Conservation (phyloP, 352 stramenopile species). For the Elongisporangium anandrum region DNA sequence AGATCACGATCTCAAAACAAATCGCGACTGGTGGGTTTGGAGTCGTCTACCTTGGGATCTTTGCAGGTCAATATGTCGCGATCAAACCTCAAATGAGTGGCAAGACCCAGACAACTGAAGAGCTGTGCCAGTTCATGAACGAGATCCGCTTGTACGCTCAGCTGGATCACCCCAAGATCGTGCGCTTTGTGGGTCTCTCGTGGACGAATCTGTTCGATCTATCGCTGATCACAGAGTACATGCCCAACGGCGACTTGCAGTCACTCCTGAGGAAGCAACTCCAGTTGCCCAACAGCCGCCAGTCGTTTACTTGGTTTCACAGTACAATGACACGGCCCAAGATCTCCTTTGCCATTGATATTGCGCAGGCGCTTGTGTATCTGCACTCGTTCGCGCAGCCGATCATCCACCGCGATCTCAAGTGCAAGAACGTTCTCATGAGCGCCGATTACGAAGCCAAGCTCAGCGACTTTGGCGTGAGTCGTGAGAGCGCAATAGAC, state of each 20-base stretch:
- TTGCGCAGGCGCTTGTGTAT: slow-evolving; percentile 44
- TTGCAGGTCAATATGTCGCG: slow-evolving; percentile 23
- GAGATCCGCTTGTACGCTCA: slow-evolving; percentile 61
- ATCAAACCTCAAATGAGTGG: slow-evolving; percentile 39
- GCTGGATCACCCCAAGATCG: slow-evolving; percentile 49
- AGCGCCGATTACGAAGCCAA: slow-evolving; percentile 29
- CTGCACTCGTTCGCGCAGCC: slow-evolving; percentile 41
- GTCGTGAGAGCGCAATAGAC: slow-evolving; percentile 19
- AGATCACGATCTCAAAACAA: slow-evolving; percentile 34
- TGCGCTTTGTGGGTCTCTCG: slow-evolving; percentile 39
- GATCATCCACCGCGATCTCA: slow-evolving; percentile 52
- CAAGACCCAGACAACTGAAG: slow-evolving; percentile 14
- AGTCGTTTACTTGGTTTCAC: slow-evolving; percentile 29
- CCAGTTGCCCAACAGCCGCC: slow-evolving; percentile 9
- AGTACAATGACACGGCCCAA: slow-evolving; percentile 24
- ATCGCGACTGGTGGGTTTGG: slow-evolving; percentile 59
- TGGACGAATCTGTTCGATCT: slow-evolving; percentile 51
- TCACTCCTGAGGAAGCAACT: slow-evolving; percentile 22
- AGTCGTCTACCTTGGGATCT: slow-evolving; percentile 44
- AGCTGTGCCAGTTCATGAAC: slow-evolving; percentile 41
- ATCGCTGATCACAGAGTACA: slow-evolving; percentile 39
- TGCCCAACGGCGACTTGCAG: slow-evolving; percentile 37
- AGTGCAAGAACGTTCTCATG: slow-evolving; percentile 47
- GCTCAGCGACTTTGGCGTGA: slow-evolving; percentile 55
- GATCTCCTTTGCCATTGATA: slow-evolving; percentile 32